Percentiles rank a stretch among this genome's conserved stretches.
Evolutionary conservation across 129 eudicot species (phyloP).

Genomic region (Lonicera japonica): DNA sequence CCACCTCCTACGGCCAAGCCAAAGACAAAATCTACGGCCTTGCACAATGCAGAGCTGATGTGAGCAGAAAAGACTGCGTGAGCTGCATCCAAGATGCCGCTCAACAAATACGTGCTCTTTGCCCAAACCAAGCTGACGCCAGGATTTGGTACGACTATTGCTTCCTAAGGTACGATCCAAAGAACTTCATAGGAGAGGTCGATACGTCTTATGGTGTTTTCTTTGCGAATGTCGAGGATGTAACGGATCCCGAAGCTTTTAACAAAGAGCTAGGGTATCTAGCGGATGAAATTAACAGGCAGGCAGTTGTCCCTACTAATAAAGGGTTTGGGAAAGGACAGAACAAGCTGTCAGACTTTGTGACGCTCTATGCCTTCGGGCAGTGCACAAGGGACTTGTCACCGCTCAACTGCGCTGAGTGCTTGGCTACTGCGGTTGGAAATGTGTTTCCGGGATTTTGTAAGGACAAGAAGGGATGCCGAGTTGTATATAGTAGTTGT

Average conservation of each 20-base stretch:
- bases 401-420: slow-evolving; percentile 47
- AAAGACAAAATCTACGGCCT: slow-evolving; percentile 47
- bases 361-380: slow-evolving; percentile 50
- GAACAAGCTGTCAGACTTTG: slow-evolving; percentile 32
- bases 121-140: slow-evolving; percentile 56
- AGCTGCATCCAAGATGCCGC: slow-evolving; percentile 62
- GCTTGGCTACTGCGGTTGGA: slow-evolving; percentile 47
- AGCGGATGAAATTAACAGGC: slow-evolving; percentile 19
- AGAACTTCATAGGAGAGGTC: slow-evolving; percentile 41
- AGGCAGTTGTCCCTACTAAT: slow-evolving; percentile 36
- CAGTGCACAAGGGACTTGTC: slow-evolving; percentile 66
- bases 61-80: slow-evolving; percentile 45
- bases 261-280: slow-evolving; percentile 36
- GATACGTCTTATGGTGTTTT: slow-evolving; percentile 44
- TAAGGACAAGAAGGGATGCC: slow-evolving; percentile 46
- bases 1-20: slow-evolving; percentile 39
- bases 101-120: slow-evolving; percentile 25
- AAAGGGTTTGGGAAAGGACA: slow-evolving; percentile 52
- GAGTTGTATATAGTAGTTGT: slow-evolving; percentile 61
- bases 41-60: slow-evolving; percentile 80
- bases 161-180: slow-evolving; percentile 44
- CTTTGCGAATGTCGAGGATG: slow-evolving; percentile 38
- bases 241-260: slow-evolving; percentile 44
- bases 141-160: slow-evolving; percentile 74
- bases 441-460: slow-evolving; percentile 36